phyloP scores from a whole-genome alignment of 164 flowering plant species.

The Protea cynaroides region DNA sequence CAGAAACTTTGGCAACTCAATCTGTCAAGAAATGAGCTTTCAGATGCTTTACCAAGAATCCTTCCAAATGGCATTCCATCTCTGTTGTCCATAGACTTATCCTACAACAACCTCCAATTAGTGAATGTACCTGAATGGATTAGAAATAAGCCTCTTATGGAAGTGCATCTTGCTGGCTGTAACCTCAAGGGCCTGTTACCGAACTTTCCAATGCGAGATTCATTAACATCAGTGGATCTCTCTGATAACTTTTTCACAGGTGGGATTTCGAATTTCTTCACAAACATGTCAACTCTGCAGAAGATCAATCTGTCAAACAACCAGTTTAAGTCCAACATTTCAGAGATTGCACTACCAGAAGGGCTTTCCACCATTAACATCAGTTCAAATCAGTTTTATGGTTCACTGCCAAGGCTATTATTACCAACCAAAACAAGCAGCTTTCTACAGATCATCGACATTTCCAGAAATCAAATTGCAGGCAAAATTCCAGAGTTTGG shows the following conservation, averaged over 20 bases:
- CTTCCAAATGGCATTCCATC: constrained; percentile 55
- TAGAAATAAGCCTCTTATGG: constrained; percentile 46
- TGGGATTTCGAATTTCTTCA: constrained; percentile 45
- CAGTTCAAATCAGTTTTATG: constrained; percentile 57
- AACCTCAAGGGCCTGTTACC: constrained; percentile 62
- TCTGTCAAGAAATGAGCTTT: constrained; percentile 62
- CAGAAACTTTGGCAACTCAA: constrained; percentile 70
- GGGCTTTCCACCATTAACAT: constrained; percentile 59
- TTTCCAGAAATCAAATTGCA: constrained; percentile 55
- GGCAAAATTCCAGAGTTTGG: constrained; percentile 58
- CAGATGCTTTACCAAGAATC: constrained; percentile 50
- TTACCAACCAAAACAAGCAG: constrained; percentile 33
- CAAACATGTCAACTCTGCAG: constrained; percentile 55
- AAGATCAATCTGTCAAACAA: constrained; percentile 67
- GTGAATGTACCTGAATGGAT: constrained; percentile 78
- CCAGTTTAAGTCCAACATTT: constrained; percentile 44
- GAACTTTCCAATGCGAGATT: constrained; percentile 44
- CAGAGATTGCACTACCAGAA: constrained; percentile 43
- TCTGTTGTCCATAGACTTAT: constrained; percentile 68
- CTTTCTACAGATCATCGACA: constrained; percentile 49
- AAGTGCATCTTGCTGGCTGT: constrained; percentile 79
- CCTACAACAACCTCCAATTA: constrained; percentile 64
- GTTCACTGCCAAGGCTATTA: constrained; percentile 48
- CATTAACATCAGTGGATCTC: constrained; percentile 65
- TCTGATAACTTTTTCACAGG: constrained; percentile 57